A percentile compares a stretch with the other conserved stretches of the same genome.
Evolutionary conservation across 805 yeast species (phyloP).

Genomic region (Candida pini): DNA sequence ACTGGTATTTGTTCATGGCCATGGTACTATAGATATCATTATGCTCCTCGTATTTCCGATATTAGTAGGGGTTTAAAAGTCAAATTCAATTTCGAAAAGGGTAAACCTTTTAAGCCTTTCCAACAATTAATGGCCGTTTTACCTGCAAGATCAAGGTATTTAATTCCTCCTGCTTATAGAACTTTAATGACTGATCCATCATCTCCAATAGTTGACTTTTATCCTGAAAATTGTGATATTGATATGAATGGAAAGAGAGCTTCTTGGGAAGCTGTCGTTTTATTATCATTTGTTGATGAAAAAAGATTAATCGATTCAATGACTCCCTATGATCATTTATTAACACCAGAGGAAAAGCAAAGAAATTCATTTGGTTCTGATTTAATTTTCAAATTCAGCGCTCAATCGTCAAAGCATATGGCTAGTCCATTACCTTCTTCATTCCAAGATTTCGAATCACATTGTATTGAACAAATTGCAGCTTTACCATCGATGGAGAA

Average conservation of each 20-base stretch:
- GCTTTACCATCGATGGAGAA: constrained; percentile 44
- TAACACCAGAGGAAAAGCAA: constrained; percentile 62
- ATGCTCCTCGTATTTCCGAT: constrained; percentile 93
- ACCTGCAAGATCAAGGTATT: constrained; percentile 81
- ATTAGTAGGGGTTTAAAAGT: constrained; percentile 65
- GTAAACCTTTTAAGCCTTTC: constrained; percentile 83
- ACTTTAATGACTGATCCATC: constrained; percentile 77
- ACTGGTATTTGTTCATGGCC: constrained; percentile 93
- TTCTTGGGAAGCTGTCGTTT: constrained; percentile 96
- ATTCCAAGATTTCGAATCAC: constrained; percentile 74
- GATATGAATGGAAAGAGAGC: constrained; percentile 95
- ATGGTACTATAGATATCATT: constrained; percentile 88
- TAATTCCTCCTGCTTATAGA: constrained; percentile 76
- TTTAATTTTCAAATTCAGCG: constrained; percentile 64
- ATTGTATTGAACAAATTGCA: constrained; percentile 62
- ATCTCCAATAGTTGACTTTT: constrained; percentile 86
- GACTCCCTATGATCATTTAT: constrained; percentile 53
- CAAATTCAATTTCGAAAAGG: constrained; percentile 56
- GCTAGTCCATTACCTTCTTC: constrained; percentile 73
- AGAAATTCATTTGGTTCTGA: constrained; percentile 76
- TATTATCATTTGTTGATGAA: constrained; percentile 87
- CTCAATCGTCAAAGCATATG: constrained; percentile 62
- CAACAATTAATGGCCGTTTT: constrained; percentile 96
- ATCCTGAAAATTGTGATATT: constrained; percentile 80
- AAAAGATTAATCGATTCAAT: constrained; percentile 66